Evolutionary conservation across 2,329 filamentous ascomycete species (phyloP).

Genomic region (Microsporum ferrugineum): DNA sequence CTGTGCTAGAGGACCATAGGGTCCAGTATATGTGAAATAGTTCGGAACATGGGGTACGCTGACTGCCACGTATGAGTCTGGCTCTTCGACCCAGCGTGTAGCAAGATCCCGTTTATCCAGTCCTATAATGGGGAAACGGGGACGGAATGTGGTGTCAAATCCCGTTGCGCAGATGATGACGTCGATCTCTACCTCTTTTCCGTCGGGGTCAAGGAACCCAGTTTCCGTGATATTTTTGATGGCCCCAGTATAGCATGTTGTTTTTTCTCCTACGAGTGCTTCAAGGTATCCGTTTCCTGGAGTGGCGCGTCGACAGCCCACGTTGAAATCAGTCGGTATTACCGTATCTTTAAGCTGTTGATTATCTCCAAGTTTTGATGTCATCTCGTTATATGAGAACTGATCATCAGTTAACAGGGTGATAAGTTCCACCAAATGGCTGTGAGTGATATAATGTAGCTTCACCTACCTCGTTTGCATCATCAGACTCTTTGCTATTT

Average conservation of each 20-base stretch:
- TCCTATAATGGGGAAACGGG: constrained; percentile 12
- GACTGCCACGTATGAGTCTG: constrained; percentile 13
- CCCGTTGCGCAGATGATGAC: constrained; percentile 59
- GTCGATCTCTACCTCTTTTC: constrained; percentile 47
- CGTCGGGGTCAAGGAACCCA: constrained; percentile 35
- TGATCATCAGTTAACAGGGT: neutral
- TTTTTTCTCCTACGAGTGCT: constrained; percentile 18
- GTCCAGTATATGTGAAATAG: constrained; percentile 15
- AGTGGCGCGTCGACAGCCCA: constrained; percentile 29
- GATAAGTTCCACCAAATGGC: neutral
- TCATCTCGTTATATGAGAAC: constrained; percentile 13
- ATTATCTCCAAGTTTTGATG: constrained; percentile 11
- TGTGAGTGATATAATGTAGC: neutral
- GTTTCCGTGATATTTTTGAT: constrained; percentile 15
- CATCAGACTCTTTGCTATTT: constrained; percentile 15
- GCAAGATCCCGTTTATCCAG: constrained; percentile 10
- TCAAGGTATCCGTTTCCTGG: constrained; percentile 30
- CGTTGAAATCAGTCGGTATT: constrained; percentile 21
- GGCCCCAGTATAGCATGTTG: constrained; percentile 12
- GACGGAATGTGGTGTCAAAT: constrained; percentile 42
- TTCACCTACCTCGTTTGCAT: constrained; percentile 10
- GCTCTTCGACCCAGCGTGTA: constrained; percentile 10
- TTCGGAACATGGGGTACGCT: constrained; percentile 13
- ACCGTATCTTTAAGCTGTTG: constrained; percentile 12
- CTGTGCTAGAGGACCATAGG: constrained; percentile 13